A percentile compares a stretch with the other conserved stretches of the same genome.
Evolutionary conservation across 2,329 filamentous ascomycete genomes (phyloP).

Genomic region (Microcyclospora pomicola): DNA sequence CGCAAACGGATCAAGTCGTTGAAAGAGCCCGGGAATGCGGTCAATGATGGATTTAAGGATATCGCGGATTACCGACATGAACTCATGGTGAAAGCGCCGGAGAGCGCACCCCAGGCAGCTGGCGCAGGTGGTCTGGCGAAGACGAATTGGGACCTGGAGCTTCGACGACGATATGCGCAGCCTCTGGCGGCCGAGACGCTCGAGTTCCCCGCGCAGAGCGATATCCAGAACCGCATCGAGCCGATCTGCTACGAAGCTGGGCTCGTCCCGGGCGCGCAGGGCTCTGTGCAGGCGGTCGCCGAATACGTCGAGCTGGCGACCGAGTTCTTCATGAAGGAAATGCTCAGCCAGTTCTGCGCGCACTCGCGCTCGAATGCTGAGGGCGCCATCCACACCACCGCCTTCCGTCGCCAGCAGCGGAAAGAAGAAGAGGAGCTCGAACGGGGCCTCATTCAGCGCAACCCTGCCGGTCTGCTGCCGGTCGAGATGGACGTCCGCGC

Average conservation of each 20-base stretch:
- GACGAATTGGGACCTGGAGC: constrained; percentile 50
- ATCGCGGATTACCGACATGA: constrained; percentile 16
- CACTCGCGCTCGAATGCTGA: constrained; percentile 40
- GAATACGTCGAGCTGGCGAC: constrained; percentile 48
- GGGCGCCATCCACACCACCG: constrained; percentile 55
- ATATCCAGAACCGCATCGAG: constrained; percentile 46
- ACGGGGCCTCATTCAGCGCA: constrained; percentile 59
- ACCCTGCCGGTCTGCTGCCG: constrained; percentile 65
- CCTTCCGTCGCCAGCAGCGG: constrained; percentile 60
- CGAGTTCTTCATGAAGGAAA: constrained; percentile 50
- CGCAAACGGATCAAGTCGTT: constrained; percentile 35
- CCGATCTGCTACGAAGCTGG: constrained; percentile 54
- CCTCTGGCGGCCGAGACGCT: constrained; percentile 47
- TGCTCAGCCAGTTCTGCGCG: constrained; percentile 40
- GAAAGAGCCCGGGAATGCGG: constrained; percentile 11
- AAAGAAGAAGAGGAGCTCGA: constrained; percentile 60
- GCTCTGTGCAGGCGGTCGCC: constrained; percentile 34
- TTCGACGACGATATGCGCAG: constrained; percentile 49
- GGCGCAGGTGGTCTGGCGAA: constrained; percentile 10
- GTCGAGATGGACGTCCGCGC: constrained; percentile 65
- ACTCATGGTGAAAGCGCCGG: constrained; percentile 15
- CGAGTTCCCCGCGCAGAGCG: constrained; percentile 46
- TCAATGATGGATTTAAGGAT: constrained; percentile 13
- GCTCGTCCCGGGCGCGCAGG: constrained; percentile 35
- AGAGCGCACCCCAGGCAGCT: constrained; percentile 11